Conservation (phyloP, 2,329 filamentous ascomycete genomes). For the Phaeosphaeriaceae sp. region DNA sequence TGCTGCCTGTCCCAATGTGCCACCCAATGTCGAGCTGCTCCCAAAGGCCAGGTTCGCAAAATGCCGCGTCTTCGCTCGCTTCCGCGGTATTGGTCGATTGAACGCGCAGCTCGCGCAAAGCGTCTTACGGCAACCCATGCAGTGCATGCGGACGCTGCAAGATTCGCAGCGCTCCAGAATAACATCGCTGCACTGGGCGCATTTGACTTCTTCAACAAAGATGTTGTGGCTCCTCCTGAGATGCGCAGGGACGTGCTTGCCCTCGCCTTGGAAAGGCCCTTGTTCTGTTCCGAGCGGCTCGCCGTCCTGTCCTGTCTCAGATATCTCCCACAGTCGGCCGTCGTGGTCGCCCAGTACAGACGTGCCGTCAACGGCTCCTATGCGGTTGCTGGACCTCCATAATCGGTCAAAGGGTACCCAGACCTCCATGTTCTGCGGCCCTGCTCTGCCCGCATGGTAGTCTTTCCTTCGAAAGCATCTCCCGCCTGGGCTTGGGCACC, state of each 20-base stretch:
- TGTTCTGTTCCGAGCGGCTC: constrained; percentile 62
- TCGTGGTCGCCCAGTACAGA: constrained; percentile 49
- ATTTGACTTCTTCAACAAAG: constrained; percentile 62
- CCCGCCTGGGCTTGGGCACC: constrained; percentile 65
- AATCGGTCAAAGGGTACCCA: constrained; percentile 69
- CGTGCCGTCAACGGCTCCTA: constrained; percentile 53
- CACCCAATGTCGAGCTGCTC: constrained; percentile 30
- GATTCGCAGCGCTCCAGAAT: constrained; percentile 66
- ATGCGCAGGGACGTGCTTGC: constrained; percentile 62
- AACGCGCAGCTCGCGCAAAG: constrained; percentile 67
- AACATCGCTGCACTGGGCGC: constrained; percentile 60
- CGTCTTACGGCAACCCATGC: constrained; percentile 66
- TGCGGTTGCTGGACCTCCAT: constrained; percentile 66
- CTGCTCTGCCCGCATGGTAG: constrained; percentile 63
- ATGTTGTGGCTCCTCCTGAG: constrained; percentile 60
- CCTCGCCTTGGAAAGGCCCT: constrained; percentile 54
- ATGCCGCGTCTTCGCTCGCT: constrained; percentile 47
- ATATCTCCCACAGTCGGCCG: constrained; percentile 63
- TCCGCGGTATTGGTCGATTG: constrained; percentile 58
- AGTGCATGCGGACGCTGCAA: constrained; percentile 68
- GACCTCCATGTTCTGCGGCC: constrained; percentile 63
- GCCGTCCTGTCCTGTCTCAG: constrained; percentile 61
- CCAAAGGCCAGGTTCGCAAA: constrained; percentile 48
- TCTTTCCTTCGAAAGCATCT: constrained; percentile 63
- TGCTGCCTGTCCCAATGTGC: constrained; percentile 36